Conservation (phyloP, 805 yeast species). For the Grigorovia yakushimaensis region DNA sequence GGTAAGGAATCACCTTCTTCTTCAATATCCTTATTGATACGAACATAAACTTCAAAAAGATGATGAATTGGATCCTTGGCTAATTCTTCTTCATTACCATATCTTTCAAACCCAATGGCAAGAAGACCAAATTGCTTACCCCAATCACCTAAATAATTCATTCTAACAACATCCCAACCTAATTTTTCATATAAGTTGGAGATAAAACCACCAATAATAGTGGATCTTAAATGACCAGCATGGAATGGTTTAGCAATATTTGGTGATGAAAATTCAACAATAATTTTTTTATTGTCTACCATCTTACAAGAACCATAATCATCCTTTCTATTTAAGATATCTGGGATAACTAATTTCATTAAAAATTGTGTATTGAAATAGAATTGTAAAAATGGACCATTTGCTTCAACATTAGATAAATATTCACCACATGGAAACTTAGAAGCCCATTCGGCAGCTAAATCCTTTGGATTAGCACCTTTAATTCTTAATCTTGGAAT, state of each 20-base stretch:
- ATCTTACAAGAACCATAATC: conserved; percentile 65
- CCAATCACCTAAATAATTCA: conserved; percentile 97
- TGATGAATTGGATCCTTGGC: conserved; percentile 81
- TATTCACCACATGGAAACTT: conserved; percentile 64
- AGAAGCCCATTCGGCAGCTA: conserved; percentile 68
- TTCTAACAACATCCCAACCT: conserved; percentile 83
- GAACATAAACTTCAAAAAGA: conserved; percentile 85
- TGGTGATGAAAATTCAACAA: conserved; percentile 92
- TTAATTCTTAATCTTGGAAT: conserved; percentile 84
- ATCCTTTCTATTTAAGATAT: conserved; percentile 48
- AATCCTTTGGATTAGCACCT: conserved; percentile 62
- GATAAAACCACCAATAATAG: conserved; percentile 93
- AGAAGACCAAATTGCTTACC: conserved; percentile 95
- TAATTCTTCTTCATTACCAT: conserved; percentile 69
- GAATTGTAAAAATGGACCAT: conserved; percentile 88
- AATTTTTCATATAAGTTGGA: conserved; percentile 79
- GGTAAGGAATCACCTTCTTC: conserved; percentile 40
- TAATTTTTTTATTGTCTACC: conserved; percentile 59
- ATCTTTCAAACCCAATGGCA: conserved; percentile 82
- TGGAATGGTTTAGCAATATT: conserved; percentile 98
- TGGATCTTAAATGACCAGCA: conserved; percentile 95
- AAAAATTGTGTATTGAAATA: conserved; percentile 61
- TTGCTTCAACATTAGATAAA: conserved; percentile 60
- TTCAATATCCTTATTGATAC: conserved; percentile 66
- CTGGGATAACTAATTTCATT: conserved; percentile 58